Evolutionary conservation across 208 protist species (phyloP).

Genomic region (Trypanosoma congolense): DNA sequence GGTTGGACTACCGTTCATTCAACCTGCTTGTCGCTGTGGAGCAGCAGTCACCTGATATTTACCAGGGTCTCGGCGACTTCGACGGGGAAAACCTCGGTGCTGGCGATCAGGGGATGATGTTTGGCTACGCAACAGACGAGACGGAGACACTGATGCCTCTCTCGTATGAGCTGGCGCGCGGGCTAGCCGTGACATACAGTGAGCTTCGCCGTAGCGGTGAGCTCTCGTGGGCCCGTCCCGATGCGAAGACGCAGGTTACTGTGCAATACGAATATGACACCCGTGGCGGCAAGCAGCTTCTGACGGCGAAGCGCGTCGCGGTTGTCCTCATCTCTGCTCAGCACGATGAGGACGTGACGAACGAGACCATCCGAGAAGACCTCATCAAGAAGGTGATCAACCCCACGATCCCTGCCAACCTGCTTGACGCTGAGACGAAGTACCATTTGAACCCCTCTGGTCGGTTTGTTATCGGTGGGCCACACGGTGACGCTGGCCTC

Average conservation of each 20-base stretch:
- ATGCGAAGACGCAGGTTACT: constrained; percentile 4
- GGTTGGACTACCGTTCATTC: constrained; percentile 4
- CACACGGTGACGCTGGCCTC: constrained; percentile 2
- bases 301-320: constrained; percentile 2
- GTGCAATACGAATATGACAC: constrained; percentile 8
- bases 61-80: constrained; percentile 6
- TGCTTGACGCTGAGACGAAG: constrained; percentile 2
- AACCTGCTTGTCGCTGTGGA: constrained; percentile 6
- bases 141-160: constrained; percentile 8
- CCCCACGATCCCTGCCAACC: not conserved
- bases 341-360: constrained; percentile 1
- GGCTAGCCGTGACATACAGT: constrained; percentile 3
- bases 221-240: constrained; percentile 1
- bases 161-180: constrained; percentile 4
- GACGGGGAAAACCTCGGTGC: constrained; percentile 3
- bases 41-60: constrained; percentile 6
- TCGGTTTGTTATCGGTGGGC: constrained; percentile 2
- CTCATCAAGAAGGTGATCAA: constrained; percentile 1
- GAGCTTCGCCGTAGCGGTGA: constrained; percentile 3
- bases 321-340: constrained; percentile 5
- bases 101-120: constrained; percentile 7
- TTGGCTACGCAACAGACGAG: constrained; percentile 6
- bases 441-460: constrained; percentile 8
- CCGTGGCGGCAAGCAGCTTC: constrained; percentile 4
- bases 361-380: constrained; percentile 6